Evolutionary conservation across 129 eudicot genomes (phyloP).

Genomic region (Apium graveolens): DNA sequence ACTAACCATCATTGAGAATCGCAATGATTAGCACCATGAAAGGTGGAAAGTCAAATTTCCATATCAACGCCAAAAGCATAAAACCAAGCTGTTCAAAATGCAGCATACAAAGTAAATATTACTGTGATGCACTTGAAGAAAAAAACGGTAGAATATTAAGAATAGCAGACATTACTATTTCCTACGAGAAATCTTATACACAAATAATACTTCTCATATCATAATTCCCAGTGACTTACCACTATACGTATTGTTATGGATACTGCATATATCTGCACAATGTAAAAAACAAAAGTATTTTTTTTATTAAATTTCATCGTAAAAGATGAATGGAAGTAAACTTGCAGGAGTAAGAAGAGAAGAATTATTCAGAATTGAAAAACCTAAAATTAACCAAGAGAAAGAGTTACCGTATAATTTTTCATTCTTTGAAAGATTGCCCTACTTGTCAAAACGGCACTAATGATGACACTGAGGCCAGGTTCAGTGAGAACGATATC

Average conservation of each 20-base stretch:
- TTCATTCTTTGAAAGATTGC: constrained; percentile 78
- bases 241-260: constrained; percentile 98
- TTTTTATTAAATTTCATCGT: background rate
- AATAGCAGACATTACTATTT: background rate
- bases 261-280: constrained; percentile 89
- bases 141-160: background rate
- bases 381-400: background rate
- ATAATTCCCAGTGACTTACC: constrained; percentile 43
- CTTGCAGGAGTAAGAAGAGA: background rate
- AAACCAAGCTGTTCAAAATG: constrained; percentile 70
- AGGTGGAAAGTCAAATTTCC: constrained; percentile 98
- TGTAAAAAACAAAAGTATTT: too few species aligned
- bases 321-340: background rate
- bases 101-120: background rate
- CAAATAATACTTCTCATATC: background rate
- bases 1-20: constrained; percentile 90
- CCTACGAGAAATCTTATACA: background rate
- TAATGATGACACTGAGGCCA: constrained; percentile 65
- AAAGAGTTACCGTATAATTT: constrained; percentile 45
- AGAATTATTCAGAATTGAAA: background rate
- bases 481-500: constrained; percentile 79
- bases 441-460: constrained; percentile 72
- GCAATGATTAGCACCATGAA: constrained; percentile 99
- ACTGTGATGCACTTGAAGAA: background rate
- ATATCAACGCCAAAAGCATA: constrained; percentile 88